Base-by-base conservation (phyloP, 345 rosid species). In the Linum lewisii region DNA sequence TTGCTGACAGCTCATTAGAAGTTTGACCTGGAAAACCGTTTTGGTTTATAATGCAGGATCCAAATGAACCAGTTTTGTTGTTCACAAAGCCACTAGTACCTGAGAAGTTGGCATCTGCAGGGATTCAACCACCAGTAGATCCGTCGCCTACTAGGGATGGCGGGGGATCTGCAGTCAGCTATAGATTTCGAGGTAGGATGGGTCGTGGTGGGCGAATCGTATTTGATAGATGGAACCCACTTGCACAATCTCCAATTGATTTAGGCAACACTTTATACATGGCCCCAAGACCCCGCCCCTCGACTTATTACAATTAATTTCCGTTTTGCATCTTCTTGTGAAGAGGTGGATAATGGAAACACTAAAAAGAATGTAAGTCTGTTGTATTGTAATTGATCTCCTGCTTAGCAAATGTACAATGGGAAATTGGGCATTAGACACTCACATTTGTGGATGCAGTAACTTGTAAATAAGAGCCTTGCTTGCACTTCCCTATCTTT, bases 171-270 rank as follows among this genome's bases (percentile, higher is more conserved):
- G 36, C 66, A 4, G 60, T 80, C 24, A 72, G 77, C 29, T 72
- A 71, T 21, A 83, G 79, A 77, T 87, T 82, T 62, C 85, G 71
- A 15, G 99, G 99, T 67, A 87, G 99, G 73, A 82, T 93, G 42
- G 97, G 99, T 3, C 89, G 99, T 2, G 99, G 99, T 69, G 97
- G 97, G 14, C 79, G 99, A 20, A 87, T 90, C 21, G 66, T 93
- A 18, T 93, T 90, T 63, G 97, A 93, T 63, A 79, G 99, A 80
- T 89, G 97, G 96, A 90, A 87, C 75, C 96, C 88, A 59, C 82
- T 89, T 37, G 76, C 80, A 77, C 91, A 81, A 19, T 63, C 90
- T 42, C 83, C 84, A 45, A 82, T 86, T 38, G 84, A 86, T 18
- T 73, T 80, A 21, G 81, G 88, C 59, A 86, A 78, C 71, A 70